A percentile compares a stretch with the other conserved stretches of the same genome.
Conservation (phyloP, 2,329 filamentous ascomycete genomes). For the Rosellinia necatrix region DNA sequence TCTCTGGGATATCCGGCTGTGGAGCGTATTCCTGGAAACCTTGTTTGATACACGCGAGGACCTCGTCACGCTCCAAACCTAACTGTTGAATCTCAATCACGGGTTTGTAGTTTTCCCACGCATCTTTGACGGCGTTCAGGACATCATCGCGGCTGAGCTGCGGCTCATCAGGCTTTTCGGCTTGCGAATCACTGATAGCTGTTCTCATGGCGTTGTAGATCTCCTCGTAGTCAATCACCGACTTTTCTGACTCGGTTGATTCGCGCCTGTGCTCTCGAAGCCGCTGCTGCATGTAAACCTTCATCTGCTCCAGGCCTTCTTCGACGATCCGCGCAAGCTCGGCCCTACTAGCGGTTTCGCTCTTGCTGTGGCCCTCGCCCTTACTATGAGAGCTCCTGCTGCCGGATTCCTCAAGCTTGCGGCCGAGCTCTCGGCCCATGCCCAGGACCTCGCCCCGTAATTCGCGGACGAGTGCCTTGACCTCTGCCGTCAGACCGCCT, state of each 20-base stretch:
- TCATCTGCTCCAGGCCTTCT: slow-evolving; percentile 79
- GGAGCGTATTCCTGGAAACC: slow-evolving; percentile 77
- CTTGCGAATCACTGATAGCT: slow-evolving; percentile 68
- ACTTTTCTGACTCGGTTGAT: slow-evolving; percentile 66
- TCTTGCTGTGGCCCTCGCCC: slow-evolving; percentile 53
- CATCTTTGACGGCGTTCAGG: slow-evolving; percentile 82
- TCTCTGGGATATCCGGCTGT: slow-evolving; percentile 55
- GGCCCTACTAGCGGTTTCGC: slow-evolving; percentile 59
- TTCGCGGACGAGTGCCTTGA: slow-evolving; percentile 88
- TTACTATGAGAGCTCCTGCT: slow-evolving; percentile 49
- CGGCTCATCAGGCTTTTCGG: slow-evolving; percentile 50
- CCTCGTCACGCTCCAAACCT: slow-evolving; percentile 87
- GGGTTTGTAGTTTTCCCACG: slow-evolving; percentile 93
- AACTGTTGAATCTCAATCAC: slow-evolving; percentile 90
- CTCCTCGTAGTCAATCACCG: slow-evolving; percentile 76
- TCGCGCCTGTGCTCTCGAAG: slow-evolving; percentile 76
- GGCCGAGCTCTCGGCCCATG: slow-evolving; percentile 89
- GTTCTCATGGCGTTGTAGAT: slow-evolving; percentile 84
- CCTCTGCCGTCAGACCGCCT: slow-evolving; percentile 86
- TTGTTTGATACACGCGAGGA: slow-evolving; percentile 83
- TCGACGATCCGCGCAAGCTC: slow-evolving; percentile 80
- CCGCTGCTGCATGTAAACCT: slow-evolving; percentile 79
- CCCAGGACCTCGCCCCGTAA: slow-evolving; percentile 89
- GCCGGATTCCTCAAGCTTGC: slow-evolving; percentile 76
- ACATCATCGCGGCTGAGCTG: slow-evolving; percentile 80